These are phyloP conservation scores for Coniochaeta sp. DNA, from an alignment of 2,329 filamentous ascomycete genomes.

Conservation along the genomic window DNA sequence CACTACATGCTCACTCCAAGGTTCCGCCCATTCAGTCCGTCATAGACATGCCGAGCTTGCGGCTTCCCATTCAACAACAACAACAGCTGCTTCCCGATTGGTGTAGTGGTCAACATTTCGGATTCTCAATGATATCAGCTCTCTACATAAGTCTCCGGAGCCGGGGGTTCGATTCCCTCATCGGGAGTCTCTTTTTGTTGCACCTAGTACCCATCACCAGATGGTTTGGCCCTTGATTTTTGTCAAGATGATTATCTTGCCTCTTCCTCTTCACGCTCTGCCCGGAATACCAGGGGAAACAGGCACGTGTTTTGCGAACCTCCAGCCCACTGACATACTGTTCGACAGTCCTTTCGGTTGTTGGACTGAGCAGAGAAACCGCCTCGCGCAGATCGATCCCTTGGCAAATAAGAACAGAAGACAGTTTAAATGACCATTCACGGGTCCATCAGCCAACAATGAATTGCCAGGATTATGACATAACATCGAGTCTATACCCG, in stretches of 20 bases:
- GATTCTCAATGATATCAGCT: not conserved
- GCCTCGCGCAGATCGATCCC: not conserved
- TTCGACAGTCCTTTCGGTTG: not conserved
- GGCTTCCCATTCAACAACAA: not conserved
- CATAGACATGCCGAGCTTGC: not conserved
- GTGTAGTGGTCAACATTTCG: constrained; percentile 1
- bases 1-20: not conserved
- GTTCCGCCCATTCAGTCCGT: not conserved
- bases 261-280: not conserved
- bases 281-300: not conserved
- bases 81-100: not conserved
- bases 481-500: too few species aligned
- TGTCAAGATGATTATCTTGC: not conserved
- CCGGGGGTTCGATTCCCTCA: not conserved
- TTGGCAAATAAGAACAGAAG: not conserved
- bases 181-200: not conserved
- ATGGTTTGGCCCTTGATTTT: not conserved
- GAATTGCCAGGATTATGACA: not conserved
- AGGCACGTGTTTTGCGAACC: too few species aligned
- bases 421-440: not conserved
- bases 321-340: not conserved
- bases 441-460: not conserved
- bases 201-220: not conserved
- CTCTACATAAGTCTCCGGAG: not conserved
- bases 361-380: not conserved